Base-by-base conservation (phyloP, 371 early-diverging fungal species). In the Mortierella sp. region DNA sequence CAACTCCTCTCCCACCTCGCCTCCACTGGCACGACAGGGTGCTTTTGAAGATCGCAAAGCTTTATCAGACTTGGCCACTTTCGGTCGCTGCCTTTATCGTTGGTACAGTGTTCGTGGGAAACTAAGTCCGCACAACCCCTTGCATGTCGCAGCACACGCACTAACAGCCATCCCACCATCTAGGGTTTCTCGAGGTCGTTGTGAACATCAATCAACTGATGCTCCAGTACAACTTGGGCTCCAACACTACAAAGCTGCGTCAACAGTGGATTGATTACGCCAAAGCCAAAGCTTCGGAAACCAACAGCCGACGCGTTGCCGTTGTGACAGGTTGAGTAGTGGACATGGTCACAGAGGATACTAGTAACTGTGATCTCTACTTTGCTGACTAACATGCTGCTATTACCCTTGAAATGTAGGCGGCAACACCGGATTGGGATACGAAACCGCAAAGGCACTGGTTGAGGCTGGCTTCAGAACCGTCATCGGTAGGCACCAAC, bases 341-440 rank as follows among this genome's bases (percentile, higher is more conserved):
- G 19, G 24, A 45, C 39, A 39, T 39, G 39, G n/a, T n/a, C n/a
- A n/a, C n/a, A n/a, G n/a, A n/a, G n/a, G n/a, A n/a, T n/a, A n/a
- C n/a, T n/a, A n/a, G n/a, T n/a, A n/a, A n/a, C n/a, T n/a, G n/a
- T n/a, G n/a, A n/a, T n/a, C n/a, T n/a, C n/a, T 16, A 27, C 2
- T 43, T 17, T 46, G 17, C 40, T 22, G 25, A 13, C 16, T 54
- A 46, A 3, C 2, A 17, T 46, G 19, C 7, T 46, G 28, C 19
- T 14, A 8, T 31, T 19, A 17, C 12, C 3, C 49, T 1, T 44
- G 25, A 21, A 31, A 29, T 54, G 17, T 45, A 71, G 72, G 74
- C 22, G 76, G 68, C n/a, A 74, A 74, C 50, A 53, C 68, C 14
- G 76, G 76, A 17, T 57, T 74, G 17, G 76, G 76, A 48, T 68